phyloP scores from a whole-genome alignment of 2,329 filamentous ascomycete species.

The Hirsutella thompsonii region DNA sequence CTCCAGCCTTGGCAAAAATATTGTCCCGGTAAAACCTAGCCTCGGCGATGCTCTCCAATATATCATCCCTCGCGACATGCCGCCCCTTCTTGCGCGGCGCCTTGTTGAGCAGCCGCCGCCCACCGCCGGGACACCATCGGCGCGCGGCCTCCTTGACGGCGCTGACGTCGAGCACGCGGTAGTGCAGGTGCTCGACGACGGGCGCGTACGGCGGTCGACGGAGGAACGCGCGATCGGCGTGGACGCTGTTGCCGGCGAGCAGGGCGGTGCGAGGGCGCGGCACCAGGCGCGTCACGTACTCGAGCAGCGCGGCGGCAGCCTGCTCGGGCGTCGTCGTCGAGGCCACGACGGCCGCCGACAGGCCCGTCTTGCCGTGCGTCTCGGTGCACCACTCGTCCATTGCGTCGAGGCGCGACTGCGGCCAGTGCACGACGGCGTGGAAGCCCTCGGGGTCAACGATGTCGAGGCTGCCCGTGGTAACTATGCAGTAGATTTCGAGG shows the following conservation, averaged over 20 bases:
- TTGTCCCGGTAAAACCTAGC: conserved; percentile 67
- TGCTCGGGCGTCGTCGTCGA: conserved; percentile 60
- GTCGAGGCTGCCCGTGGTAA: conserved; percentile 71
- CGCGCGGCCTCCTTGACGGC: conserved; percentile 80
- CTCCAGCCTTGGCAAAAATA: conserved; percentile 38
- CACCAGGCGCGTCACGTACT: conserved; percentile 63
- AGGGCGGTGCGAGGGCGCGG: conserved; percentile 55
- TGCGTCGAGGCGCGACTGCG: conserved; percentile 52
- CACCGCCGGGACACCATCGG: conserved; percentile 54
- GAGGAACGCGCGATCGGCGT: conserved; percentile 78
- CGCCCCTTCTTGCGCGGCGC: conserved; percentile 61
- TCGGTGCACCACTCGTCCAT: conserved; percentile 86
- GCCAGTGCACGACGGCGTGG: conserved; percentile 67
- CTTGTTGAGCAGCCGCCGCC: conserved; percentile 28
- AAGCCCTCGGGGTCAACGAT: conserved; percentile 66
- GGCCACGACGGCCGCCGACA: conserved; percentile 62
- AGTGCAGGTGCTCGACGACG: conserved; percentile 68
- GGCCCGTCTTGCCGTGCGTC: conserved; percentile 69
- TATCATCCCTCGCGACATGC: conserved; percentile 80
- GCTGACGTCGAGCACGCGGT: conserved; percentile 87
- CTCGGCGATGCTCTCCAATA: conserved; percentile 89
- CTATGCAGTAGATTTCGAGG: conserved; percentile 82
- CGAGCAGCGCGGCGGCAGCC: conserved; percentile 60
- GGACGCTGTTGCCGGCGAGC: conserved; percentile 85
- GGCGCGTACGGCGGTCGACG: conserved; percentile 57